Base-by-base conservation (phyloP, 176 grass and related monocot genomes). In the Eleusine coracana region DNA sequence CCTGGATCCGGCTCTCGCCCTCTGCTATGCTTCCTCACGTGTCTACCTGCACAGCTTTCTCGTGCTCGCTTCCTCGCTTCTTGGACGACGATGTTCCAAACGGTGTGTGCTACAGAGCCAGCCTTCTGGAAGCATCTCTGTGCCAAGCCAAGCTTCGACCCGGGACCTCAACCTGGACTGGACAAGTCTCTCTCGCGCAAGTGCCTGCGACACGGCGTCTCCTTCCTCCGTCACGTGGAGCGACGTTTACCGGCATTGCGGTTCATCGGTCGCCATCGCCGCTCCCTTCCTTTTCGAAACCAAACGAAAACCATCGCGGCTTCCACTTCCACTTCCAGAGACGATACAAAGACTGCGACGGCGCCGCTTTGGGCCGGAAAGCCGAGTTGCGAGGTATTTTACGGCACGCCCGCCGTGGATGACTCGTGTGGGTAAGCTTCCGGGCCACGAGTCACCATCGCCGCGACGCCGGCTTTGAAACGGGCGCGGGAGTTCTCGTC, bases 371-470 rank as follows among this genome's bases (percentile, higher is more conserved):
- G 66, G 69, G 17, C 11, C 41, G 46, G 58, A n/a, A 56, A 72
- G 60, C 38, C 27, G 45, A 71, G 21, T 5, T 50, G 11, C 20
- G 3, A 20, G 17, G 20, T 1, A 20, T 21, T 18, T 70, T 27
- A 66, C 4, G 36, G 44, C 48, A 21, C 27, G 14, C 60, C 78
- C 78, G 75, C 29, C 29, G 13, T 14, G 10, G 80, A 61, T 13
- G 65, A 18, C 60, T 46, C 14, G 8, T 25, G 14, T 3, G 50
- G 14, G 2, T n/a, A 15, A 25, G 36, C 4, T 81, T 77, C 10
- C 15, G 66, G 70, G 25, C 14, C 38, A 15, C 20, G 68, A 1
- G 46, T 73, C 74, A 14, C 74, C 71, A 72, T 87, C 86, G n/a
- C 4, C n/a, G 74, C 31, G 15, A 29, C 58, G 58, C 38, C 5